Conservation (phyloP, 129 eudicot genomes). For the Centrapalus pauciflorus region DNA sequence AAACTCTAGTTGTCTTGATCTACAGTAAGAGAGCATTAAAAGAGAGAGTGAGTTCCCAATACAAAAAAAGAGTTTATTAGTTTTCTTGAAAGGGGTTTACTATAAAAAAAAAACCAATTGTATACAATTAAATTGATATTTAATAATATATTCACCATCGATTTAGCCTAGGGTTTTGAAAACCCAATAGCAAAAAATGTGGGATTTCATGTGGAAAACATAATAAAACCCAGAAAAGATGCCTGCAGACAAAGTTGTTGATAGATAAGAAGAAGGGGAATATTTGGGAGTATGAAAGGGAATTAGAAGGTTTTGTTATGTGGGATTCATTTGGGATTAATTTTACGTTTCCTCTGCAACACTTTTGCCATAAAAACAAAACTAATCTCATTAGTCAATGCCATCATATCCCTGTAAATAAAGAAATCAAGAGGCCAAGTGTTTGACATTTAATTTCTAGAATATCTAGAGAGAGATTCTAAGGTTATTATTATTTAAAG, state of each 20-base stretch:
- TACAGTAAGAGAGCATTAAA: conserved; percentile 39
- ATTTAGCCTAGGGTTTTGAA: conserved; percentile 84
- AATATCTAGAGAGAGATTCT: too few relatives aligned
- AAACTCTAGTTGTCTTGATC: conserved; percentile 32
- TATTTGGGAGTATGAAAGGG: conserved; percentile 87
- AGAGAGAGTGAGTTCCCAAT: conserved; percentile 52
- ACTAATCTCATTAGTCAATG: conserved; percentile 33
- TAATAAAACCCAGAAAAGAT: conserved; percentile 79
- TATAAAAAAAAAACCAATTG: background rate
- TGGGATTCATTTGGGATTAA: conserved; percentile 36
- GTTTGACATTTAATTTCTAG: background rate
- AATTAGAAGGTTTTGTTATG: conserved; percentile 81
- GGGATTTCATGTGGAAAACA: conserved; percentile 62
- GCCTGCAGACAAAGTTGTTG: conserved; percentile 88
- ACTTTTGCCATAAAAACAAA: conserved; percentile 25
- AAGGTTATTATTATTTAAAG: too few relatives aligned
- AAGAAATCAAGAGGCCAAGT: conserved; percentile 1
- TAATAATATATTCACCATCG: conserved; percentile 32
- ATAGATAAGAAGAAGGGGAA: conserved; percentile 86
- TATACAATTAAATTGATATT: conserved; percentile 2
- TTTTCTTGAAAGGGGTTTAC: conserved; percentile 27
- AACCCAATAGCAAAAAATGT: conserved; percentile 39
- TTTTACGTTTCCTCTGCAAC: conserved; percentile 23
- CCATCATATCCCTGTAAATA: background rate
- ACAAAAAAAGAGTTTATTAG: conserved; percentile 28